A percentile compares a stretch with the other conserved stretches of the same genome.
These are phyloP conservation scores for Aspergillus avenaceus DNA, from an alignment of 495 filamentous ascomycete genomes.

Conservation along the genomic window DNA sequence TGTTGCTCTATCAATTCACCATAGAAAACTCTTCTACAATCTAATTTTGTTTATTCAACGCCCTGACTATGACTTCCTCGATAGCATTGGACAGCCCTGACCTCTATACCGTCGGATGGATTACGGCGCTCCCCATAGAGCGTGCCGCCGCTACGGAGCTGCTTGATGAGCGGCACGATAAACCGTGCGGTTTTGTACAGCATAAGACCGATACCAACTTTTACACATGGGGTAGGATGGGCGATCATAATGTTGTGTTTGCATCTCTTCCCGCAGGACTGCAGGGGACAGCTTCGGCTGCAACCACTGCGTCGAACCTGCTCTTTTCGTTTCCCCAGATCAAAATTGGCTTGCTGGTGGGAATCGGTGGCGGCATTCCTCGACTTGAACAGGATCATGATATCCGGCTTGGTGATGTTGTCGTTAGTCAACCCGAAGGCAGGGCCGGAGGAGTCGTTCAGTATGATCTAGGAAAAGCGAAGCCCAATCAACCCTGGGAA, in stretches of 20 bases:
- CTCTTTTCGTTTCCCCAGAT: constrained; percentile 33
- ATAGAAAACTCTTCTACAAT: too few relatives aligned
- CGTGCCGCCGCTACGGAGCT: constrained; percentile 26
- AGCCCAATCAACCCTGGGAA: constrained; percentile 8
- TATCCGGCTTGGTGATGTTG: constrained; percentile 44
- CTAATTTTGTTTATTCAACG: too few relatives aligned
- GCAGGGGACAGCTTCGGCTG: constrained; percentile 29
- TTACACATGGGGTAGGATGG: constrained; percentile 32
- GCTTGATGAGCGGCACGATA: constrained; percentile 28
- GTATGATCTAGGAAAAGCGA: constrained; percentile 25
- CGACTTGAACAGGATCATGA: constrained; percentile 21
- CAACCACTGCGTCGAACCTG: constrained; percentile 29
- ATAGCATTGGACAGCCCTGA: neutral
- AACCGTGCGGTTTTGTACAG: constrained; percentile 2
- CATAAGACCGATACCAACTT: constrained; percentile 6
- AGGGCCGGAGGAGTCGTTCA: constrained; percentile 12
- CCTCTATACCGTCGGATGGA: constrained; percentile 42
- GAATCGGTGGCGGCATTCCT: constrained; percentile 41
- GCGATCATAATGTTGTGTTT: constrained; percentile 36
- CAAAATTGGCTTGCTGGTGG: constrained; percentile 42
- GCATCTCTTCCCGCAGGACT: constrained; percentile 24
- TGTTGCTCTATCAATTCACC: too few relatives aligned
- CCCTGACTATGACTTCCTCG: too few relatives aligned
- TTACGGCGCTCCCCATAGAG: constrained; percentile 35
- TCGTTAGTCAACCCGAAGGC: constrained; percentile 25